Conservation (phyloP, 2,329 filamentous ascomycete genomes). For the Cladosporium sp. region DNA sequence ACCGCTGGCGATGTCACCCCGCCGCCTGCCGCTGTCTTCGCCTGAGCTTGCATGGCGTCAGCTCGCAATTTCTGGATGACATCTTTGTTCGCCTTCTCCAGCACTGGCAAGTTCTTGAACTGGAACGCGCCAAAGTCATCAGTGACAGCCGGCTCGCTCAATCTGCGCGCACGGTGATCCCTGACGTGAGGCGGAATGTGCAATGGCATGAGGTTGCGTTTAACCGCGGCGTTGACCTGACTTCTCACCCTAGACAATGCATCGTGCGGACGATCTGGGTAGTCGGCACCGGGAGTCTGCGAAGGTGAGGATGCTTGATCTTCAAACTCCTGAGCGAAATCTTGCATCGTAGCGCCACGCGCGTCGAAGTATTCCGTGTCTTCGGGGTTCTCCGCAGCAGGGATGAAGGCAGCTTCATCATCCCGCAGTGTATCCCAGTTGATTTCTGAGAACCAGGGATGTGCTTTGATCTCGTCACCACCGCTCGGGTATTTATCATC, state of each 20-base stretch:
- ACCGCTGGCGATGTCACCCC: constrained; percentile 34
- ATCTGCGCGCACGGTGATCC: constrained; percentile 77
- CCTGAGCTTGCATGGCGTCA: constrained; percentile 73
- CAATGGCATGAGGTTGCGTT: constrained; percentile 87
- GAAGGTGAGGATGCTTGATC: constrained; percentile 76
- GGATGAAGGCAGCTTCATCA: constrained; percentile 93
- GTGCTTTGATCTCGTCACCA: constrained; percentile 84
- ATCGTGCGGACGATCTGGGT: constrained; percentile 88
- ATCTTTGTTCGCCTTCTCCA: constrained; percentile 98
- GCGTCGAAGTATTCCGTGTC: constrained; percentile 98
- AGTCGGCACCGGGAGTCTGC: constrained; percentile 67
- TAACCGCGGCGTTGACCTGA: constrained; percentile 77
- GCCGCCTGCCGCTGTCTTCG: constrained; percentile 43
- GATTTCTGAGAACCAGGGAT: constrained; percentile 82
- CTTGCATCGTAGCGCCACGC: constrained; percentile 84
- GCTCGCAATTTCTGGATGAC: constrained; percentile 94
- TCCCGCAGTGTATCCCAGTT: constrained; percentile 91
- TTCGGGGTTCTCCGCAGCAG: constrained; percentile 86
- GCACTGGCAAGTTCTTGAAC: constrained; percentile 93
- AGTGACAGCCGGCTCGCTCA: constrained; percentile 82
- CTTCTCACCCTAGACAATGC: constrained; percentile 84
- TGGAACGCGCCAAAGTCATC: constrained; percentile 97
- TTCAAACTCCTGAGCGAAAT: constrained; percentile 91
- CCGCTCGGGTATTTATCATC: constrained; percentile 79
- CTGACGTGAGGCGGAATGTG: constrained; percentile 96